Conservation (phyloP, 192 early-diverging fungal genomes). For the Coemansia sp. region DNA sequence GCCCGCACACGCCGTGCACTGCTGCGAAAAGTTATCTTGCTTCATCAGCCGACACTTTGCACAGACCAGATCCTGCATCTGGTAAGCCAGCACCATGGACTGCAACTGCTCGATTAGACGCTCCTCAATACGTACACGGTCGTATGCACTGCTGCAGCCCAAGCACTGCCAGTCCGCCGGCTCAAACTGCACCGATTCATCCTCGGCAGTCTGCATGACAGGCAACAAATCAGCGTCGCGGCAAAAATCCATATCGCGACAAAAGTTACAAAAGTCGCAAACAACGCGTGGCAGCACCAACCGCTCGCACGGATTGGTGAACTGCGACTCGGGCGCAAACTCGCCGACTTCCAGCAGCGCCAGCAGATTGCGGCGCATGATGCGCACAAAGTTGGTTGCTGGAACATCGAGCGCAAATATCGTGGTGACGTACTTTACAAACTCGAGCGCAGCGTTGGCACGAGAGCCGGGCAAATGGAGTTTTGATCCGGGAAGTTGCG, state of each 20-base stretch:
- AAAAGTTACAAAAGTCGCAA: constrained; percentile 84
- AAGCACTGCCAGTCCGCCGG: constrained; percentile 68
- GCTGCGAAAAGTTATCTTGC: constrained; percentile 68
- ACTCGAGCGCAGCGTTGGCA: constrained; percentile 77
- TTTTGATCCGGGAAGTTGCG: constrained; percentile 64
- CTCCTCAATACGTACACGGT: constrained; percentile 77
- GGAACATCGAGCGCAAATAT: constrained; percentile 75
- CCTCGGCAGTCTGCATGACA: constrained; percentile 25
- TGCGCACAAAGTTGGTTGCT: constrained; percentile 75
- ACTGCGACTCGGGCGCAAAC: constrained; percentile 75
- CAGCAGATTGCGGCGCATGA: constrained; percentile 78
- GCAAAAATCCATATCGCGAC: constrained; percentile 87
- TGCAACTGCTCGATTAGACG: constrained; percentile 75
- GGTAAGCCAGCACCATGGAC: constrained; percentile 67
- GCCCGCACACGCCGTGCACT: constrained; percentile 75
- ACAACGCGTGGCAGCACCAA: constrained; percentile 77
- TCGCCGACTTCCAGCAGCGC: constrained; percentile 74
- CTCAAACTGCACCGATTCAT: constrained; percentile 8
- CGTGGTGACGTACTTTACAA: constrained; percentile 73
- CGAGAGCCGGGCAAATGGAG: constrained; percentile 5
- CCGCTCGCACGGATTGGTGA: constrained; percentile 80
- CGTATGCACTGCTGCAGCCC: constrained; percentile 78
- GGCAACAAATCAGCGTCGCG: constrained; percentile 73
- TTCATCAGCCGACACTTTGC: constrained; percentile 78
- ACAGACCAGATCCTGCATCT: constrained; percentile 88